Base-by-base conservation (phyloP, 352 stramenopile species). In the Globisporangium rhizosaccharum region DNA sequence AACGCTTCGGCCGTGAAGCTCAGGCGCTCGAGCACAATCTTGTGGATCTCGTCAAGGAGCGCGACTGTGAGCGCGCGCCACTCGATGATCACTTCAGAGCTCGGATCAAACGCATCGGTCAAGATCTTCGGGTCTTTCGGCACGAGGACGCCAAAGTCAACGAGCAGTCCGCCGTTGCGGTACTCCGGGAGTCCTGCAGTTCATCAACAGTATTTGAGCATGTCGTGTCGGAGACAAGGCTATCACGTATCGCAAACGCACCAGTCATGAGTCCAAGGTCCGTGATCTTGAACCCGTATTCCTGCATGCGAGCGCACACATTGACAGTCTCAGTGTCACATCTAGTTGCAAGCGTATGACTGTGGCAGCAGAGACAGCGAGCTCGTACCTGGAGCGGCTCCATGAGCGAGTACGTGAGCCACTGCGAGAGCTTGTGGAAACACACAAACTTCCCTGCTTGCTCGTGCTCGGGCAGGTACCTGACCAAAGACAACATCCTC, bases 361-460 rank as follows among this genome's bases (percentile, higher is more conserved):
- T 36, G 30, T 36, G 30, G 30, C 30, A 51, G 25, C 28, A 28
- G 17, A 41, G 18, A 14, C 6, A 39, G 20, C 47, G 25, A 10
- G n/a, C 26, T 45, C 48, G 17, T 51, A 76, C 69, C 53, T 90
- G 75, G 28, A 94, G 66, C 0, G 86, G 86, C 60, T 96, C 86
- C 77, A 96, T 92, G 18, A 96, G 65, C 12, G 84, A 94, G 68
- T 94, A 96, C 20, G 86, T 94, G 51, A 94, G 63, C 86, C 86
- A 96, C 68, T 96, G 86, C 10, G 84, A 92, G 7, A 96, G 74
- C 70, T 96, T 96, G 72, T 96, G 86, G 62, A 96, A 96, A 60
- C 82, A 88, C 36, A 96, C 83, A 44, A 87, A 82, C 41, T 84
- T 86, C 18, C 70, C 74, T 1, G 68, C 68, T 28, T 79, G 76